phyloP scores from a whole-genome alignment of 768 basidiomycete species.

The Phanerochaete sordida region DNA sequence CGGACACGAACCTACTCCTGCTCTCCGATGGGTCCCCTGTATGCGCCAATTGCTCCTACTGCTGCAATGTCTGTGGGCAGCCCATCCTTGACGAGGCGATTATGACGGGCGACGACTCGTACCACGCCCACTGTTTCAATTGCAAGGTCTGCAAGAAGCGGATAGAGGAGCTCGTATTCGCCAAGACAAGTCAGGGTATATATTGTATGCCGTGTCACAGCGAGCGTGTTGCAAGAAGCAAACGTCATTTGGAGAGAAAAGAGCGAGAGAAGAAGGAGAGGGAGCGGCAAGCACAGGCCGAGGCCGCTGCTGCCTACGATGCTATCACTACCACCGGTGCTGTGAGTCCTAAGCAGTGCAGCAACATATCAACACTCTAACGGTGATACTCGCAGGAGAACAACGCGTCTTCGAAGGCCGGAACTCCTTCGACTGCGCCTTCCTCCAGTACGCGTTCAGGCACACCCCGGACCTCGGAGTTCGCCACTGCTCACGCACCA shows the following conservation, averaged over 20 bases:
- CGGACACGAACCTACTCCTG: conserved; percentile 95
- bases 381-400: background rate
- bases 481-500: background rate
- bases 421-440: background rate
- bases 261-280: conserved; percentile 37
- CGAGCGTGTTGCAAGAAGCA: conserved; percentile 90
- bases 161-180: conserved; percentile 97
- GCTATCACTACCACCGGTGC: background rate
- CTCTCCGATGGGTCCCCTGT: conserved; percentile 98
- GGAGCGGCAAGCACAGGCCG: conserved; percentile 21
- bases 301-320: conserved; percentile 22
- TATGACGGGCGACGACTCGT: conserved; percentile 98
- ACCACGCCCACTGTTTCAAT: conserved; percentile 98
- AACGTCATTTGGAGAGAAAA: conserved; percentile 81
- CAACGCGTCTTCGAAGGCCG: background rate
- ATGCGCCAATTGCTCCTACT: conserved; percentile 89
- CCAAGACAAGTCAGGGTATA: conserved; percentile 96
- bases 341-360: background rate
- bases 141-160: conserved; percentile 92
- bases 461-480: conserved; percentile 1
- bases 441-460: background rate
- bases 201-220: conserved; percentile 99
- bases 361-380: background rate
- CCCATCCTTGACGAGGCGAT: conserved; percentile 98
- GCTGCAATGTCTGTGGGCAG: conserved; percentile 90